Conservation (phyloP, 2,329 filamentous ascomycete species). For the Ascochyta koolunga region DNA sequence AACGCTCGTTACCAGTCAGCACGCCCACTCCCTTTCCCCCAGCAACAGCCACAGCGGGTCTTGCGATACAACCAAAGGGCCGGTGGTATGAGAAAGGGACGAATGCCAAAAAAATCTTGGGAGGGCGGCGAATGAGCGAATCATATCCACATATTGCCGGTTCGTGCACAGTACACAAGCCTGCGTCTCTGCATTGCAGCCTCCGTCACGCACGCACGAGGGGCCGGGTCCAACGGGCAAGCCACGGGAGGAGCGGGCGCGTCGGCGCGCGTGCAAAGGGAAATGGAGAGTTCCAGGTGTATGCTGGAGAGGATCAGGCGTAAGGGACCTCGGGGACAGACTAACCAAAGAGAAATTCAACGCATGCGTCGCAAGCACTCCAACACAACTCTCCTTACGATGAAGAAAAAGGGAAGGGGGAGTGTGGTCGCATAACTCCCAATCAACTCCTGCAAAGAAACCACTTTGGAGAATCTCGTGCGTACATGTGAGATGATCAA, state of each 20-base stretch:
- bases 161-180: slow-evolving; percentile 39
- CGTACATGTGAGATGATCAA: slow-evolving; percentile 10
- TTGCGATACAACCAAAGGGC: slow-evolving; percentile 44
- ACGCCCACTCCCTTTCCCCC: slow-evolving; percentile 36
- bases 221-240: slow-evolving; percentile 47
- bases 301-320: slow-evolving; percentile 51
- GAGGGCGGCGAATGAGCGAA: slow-evolving; percentile 49
- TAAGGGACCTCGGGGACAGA: slow-evolving; percentile 51
- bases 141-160: slow-evolving; percentile 53
- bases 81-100: slow-evolving; percentile 36
- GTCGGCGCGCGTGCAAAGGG: slow-evolving; percentile 27
- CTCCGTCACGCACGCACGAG: slow-evolving; percentile 27
- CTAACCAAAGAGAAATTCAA: slow-evolving; percentile 48
- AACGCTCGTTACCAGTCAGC: slow-evolving; percentile 53
- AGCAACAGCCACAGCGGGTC: slow-evolving; percentile 46
- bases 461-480: background rate
- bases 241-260: slow-evolving; percentile 43
- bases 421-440: slow-evolving; percentile 18
- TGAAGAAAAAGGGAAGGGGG: slow-evolving; percentile 26
- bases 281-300: slow-evolving; percentile 35
- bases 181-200: slow-evolving; percentile 32
- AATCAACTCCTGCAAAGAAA: slow-evolving; percentile 14
- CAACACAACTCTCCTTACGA: slow-evolving; percentile 31
- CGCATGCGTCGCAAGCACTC: slow-evolving; percentile 18
- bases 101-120: slow-evolving; percentile 14